These are phyloP conservation scores for Hyaloscypha finlandica DNA, from an alignment of 495 filamentous ascomycete species.

Conservation along the genomic window DNA sequence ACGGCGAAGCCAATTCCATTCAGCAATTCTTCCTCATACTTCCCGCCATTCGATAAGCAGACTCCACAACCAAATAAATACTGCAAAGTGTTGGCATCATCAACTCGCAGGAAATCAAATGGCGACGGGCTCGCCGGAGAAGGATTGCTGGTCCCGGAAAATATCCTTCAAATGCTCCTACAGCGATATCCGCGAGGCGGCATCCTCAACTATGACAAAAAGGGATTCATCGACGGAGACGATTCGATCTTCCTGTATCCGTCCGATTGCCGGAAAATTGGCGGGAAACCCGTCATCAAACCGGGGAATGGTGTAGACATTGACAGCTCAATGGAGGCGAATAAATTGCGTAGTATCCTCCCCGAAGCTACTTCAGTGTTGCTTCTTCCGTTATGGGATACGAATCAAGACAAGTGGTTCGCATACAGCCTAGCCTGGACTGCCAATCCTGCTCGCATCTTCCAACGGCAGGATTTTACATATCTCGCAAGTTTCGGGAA, in stretches of 20 bases:
- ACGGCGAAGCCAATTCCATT: neutral
- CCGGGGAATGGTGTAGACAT: neutral
- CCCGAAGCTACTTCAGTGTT: constrained; percentile 52
- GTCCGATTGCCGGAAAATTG: neutral
- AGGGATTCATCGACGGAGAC: neutral
- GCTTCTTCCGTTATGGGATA: constrained; percentile 68
- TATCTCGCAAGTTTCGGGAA: constrained; percentile 54
- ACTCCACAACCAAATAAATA: neutral
- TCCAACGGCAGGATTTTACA: constrained; percentile 47
- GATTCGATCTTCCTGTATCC: neutral
- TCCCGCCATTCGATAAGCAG: neutral
- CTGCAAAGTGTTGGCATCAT: constrained; percentile 3
- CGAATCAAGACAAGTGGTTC: constrained; percentile 65
- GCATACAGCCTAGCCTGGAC: constrained; percentile 67
- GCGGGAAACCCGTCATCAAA: neutral
- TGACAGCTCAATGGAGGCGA: neutral
- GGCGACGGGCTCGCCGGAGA: neutral
- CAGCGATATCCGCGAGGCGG: constrained; percentile 2
- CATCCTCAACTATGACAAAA: neutral
- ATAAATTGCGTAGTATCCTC: constrained; percentile 31
- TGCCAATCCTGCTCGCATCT: constrained; percentile 37
- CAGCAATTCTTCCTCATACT: neutral
- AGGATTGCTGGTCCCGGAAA: neutral
- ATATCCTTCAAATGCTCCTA: neutral
- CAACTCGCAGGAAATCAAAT: neutral